Evolutionary conservation across 1,284 basidiomycete genomes (phyloP), one percentile per base, ranked within the genome.

Genomic region (Salmacisia buchloeana): DNA sequence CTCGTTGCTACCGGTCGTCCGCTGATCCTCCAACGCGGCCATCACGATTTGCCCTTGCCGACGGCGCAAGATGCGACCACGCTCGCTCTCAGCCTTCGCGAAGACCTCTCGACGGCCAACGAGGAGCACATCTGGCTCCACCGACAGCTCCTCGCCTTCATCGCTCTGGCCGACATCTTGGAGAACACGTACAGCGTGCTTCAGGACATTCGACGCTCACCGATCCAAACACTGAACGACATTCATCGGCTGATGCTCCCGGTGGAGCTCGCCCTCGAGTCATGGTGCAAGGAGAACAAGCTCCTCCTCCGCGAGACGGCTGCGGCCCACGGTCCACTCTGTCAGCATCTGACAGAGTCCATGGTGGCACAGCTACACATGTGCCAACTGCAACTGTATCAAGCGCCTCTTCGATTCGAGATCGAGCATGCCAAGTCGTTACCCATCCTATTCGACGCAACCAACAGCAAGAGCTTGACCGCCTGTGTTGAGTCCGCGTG

Each of bases 401-500:
- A 21, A 10, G 18, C 62, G 6, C n/a, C 58, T 18, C 36, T 63
- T n/a, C 38, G 45, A 4, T 41, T 31, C 45, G 38, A 59, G 34
- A 34, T 60, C 2, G 5, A 43, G n/a, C 13, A 35, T 10, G 43
- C 62, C 2, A 23, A 21, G 4, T 21, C n/a, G 2, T 13, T 38
- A 13, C 33, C 54, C 27, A 31, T 63, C 5, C 15, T 60, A 1
- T 63, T 63, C 29, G 27, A 21, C 25, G 58, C 41, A 9, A 45
- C 38, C 29, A 38, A 52, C 4, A 25, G 23, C 6, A 45, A 52
- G 25, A 35, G 58, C 1, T 39, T 63, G 21, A 58, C 39, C 45
- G 62, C 62, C 15, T 60, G 57, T 21, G 59, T 63, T 27, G 62
- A 63, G 49, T 60, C 58, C 2, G 58, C 62, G 21, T 63, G 58